Evolutionary conservation across 345 rosid genomes (phyloP).

Genomic region (Camelina laxa): DNA sequence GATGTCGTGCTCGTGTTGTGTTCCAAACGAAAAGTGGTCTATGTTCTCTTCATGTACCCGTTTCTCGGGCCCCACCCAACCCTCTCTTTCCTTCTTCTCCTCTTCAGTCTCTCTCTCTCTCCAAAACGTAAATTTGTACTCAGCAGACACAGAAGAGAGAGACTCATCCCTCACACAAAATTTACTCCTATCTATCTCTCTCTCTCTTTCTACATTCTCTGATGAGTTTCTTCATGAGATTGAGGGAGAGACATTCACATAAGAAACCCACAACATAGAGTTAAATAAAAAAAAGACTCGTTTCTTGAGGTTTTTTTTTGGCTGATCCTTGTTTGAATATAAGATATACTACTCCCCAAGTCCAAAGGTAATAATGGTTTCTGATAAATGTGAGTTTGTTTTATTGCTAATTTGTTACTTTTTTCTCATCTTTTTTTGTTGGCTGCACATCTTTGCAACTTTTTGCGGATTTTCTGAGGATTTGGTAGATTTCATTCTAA

Average conservation of each 20-base stretch:
- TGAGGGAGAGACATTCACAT: constrained; percentile 17
- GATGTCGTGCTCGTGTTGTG: constrained; percentile 46
- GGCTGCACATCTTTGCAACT: neutral
- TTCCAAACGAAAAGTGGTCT: constrained; percentile 45
- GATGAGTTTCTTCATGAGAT: constrained; percentile 30
- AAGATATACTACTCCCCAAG: no score
- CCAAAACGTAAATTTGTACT: constrained; percentile 16
- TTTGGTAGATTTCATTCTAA: no score
- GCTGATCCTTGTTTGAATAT: constrained; percentile 1
- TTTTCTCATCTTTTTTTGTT: no score
- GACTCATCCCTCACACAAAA: neutral
- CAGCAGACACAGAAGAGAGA: neutral
- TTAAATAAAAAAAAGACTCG: neutral
- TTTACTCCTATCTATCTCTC: neutral
- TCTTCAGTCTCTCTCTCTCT: constrained; percentile 21
- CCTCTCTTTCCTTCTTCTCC: neutral
- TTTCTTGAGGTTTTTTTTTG: neutral
- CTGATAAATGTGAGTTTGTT: constrained; percentile 15
- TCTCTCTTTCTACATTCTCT: neutral
- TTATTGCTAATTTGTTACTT: neutral
- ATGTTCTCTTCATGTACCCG: constrained; percentile 49
- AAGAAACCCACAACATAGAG: neutral
- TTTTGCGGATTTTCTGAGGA: neutral
- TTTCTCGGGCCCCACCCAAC: constrained; percentile 32
- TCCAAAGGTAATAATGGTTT: constrained; percentile 26